Evolutionary conservation across 345 rosid genomes (phyloP), one percentile per base, ranked within the genome.

Genomic region (Noccaea caerulescens): DNA sequence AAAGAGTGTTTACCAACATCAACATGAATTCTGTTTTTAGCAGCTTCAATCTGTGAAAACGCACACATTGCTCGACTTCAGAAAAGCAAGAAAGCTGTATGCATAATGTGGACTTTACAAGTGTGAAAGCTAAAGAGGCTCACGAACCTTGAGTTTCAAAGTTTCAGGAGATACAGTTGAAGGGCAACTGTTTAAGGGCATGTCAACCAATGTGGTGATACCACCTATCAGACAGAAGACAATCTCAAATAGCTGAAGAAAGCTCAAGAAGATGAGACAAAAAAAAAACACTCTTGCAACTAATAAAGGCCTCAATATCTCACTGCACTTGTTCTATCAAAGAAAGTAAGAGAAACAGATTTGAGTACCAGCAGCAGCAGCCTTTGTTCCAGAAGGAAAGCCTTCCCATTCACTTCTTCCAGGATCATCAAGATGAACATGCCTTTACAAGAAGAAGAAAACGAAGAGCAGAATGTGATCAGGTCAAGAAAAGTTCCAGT

Each of bases 401-500:
- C 99, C 99, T 85, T 94, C 97, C 99, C 97, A 94, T 54, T 94
- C 96, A 75, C 85, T 69, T 82, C 93, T 88, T 65, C 97, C 96
- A n/a, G 99, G 99, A 79, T 91, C 99, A 84, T 94, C 95, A 71
- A 91, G 93, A 83, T 94, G 99, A 0, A 81, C 88, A 82, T 94
- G 99, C 56, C 99, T 94, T 74, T 7, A 16, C 43, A 23, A 14
- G n/a, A 53, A 54, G 8, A 20, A 53, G 45, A 34, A 7, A 36
- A 79, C 53, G 23, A 75, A 14, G 11, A 36, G 62, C n/a, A 72
- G 18, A 36, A 43, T 32, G 23, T 20, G 1, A 27, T 4, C 27
- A 66, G 23, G 56, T 45, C 4, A 69, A 54, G 20, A 10, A 34
- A 27, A 58, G 36, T 45, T 61, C 23, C 37, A 37, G 63, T 23